A percentile compares a stretch with the other conserved stretches of the same genome.
phyloP scores from a whole-genome alignment of 2,329 filamentous ascomycete species.

The Clarireedia paspali region DNA sequence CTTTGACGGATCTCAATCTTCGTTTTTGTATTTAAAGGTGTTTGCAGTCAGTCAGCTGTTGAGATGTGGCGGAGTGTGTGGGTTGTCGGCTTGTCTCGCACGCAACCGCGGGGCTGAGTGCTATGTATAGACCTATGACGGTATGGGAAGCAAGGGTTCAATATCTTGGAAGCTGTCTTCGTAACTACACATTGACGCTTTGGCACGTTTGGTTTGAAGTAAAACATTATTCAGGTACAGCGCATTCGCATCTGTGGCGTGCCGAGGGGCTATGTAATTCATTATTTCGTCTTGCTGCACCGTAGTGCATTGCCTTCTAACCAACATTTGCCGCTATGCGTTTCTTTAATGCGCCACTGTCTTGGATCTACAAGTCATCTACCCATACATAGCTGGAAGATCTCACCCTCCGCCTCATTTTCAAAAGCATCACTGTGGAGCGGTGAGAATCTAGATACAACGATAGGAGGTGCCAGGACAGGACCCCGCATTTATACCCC shows the following conservation, averaged over 20 bases:
- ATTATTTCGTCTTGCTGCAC: too few species aligned
- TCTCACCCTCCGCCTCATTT: too few species aligned
- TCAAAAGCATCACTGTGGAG: too few species aligned
- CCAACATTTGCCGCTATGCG: too few species aligned
- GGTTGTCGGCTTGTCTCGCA: background rate
- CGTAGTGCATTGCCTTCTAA: too few species aligned
- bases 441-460: background rate
- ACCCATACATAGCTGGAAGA: too few species aligned
- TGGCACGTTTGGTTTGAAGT: background rate
- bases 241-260: slow-evolving; percentile 2
- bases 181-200: slow-evolving; percentile 4
- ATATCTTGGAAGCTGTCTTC: slow-evolving; percentile 5
- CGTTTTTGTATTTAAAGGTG: background rate
- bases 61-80: background rate
- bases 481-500: background rate
- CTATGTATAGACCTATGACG: slow-evolving; percentile 5
- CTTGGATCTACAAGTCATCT: too few species aligned
- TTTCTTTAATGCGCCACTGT: too few species aligned
- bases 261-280: background rate
- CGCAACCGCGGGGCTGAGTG: slow-evolving; percentile 17
- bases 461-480: background rate
- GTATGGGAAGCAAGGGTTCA: background rate
- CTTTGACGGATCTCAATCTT: slow-evolving; percentile 8
- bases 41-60: slow-evolving; percentile 1
- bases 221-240: background rate